Conservation (phyloP, 208 protist species). For the Trypanosoma caninum region DNA sequence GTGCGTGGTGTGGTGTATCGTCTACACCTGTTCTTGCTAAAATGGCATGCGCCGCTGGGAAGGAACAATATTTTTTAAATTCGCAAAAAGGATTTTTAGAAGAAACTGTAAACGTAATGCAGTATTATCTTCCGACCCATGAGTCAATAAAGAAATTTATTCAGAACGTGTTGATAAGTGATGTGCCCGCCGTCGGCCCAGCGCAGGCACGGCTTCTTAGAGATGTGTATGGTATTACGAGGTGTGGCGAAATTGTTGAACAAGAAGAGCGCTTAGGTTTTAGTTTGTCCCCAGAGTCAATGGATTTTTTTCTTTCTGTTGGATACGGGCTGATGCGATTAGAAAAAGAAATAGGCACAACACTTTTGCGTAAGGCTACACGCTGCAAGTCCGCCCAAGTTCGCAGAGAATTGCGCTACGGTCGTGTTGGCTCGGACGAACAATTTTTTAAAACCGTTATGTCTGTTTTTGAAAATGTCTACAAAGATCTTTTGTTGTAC, state of each 20-base stretch:
- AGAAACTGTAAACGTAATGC: constrained; percentile 4
- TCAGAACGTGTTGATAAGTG: constrained; percentile 31
- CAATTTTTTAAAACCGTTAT: constrained; percentile 38
- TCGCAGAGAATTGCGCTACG: constrained; percentile 37
- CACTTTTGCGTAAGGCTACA: constrained; percentile 23
- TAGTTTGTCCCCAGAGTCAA: constrained; percentile 44
- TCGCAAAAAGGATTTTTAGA: background rate
- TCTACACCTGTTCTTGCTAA: constrained; percentile 68
- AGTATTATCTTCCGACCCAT: constrained; percentile 34
- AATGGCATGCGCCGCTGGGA: constrained; percentile 67
- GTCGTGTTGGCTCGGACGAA: constrained; percentile 53
- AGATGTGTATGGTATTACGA: constrained; percentile 53
- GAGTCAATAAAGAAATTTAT: constrained; percentile 46
- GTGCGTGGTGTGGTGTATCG: constrained; percentile 68
- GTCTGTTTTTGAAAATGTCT: constrained; percentile 10
- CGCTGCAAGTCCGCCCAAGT: constrained; percentile 22
- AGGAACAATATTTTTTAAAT: background rate
- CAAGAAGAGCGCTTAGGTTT: constrained; percentile 42
- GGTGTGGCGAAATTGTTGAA: constrained; percentile 40
- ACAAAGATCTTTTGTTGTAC: constrained; percentile 22
- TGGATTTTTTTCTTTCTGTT: constrained; percentile 34
- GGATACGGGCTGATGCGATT: constrained; percentile 54
- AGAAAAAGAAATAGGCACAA: constrained; percentile 30
- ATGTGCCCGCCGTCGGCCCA: constrained; percentile 51
- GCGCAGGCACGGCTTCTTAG: constrained; percentile 54